Evolutionary conservation across 129 eudicot genomes (phyloP).

Genomic region (Chrysanthemum makinoi): DNA sequence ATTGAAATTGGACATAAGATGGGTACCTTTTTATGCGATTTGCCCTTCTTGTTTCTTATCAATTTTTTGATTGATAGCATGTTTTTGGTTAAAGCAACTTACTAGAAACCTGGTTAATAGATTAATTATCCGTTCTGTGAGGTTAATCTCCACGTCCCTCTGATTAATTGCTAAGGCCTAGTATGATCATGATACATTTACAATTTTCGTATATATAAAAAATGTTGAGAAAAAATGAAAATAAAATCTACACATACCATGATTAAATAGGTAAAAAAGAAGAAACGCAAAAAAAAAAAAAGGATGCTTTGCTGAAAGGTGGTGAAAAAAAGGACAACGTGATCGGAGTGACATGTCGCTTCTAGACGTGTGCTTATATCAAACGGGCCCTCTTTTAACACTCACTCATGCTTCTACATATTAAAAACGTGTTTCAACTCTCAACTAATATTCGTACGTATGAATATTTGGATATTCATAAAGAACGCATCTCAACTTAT

Average conservation of each 20-base stretch:
- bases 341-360: conserved; percentile 17
- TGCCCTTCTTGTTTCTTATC: too few species aligned
- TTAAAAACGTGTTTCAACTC: conserved; percentile 23
- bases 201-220: too few species aligned
- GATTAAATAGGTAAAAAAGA: not conserved
- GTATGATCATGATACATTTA: too few species aligned
- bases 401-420: conserved; percentile 17
- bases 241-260: not conserved
- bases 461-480: not conserved
- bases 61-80: too few species aligned
- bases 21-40: too few species aligned
- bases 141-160: too few species aligned
- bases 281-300: not conserved
- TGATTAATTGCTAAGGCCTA: too few species aligned
- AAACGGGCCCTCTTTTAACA: conserved; percentile 24
- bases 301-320: conserved; percentile 25
- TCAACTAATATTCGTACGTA: too few species aligned
- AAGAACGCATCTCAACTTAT: not conserved
- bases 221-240: not conserved
- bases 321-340: conserved; percentile 16
- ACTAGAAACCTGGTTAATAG: too few species aligned
- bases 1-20: too few species aligned
- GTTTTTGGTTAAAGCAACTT: too few species aligned
- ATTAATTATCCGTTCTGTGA: too few species aligned
- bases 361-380: not conserved